These are phyloP conservation scores for Ascoidea tarda DNA, from an alignment of 805 yeast genomes.

Conservation along the genomic window DNA sequence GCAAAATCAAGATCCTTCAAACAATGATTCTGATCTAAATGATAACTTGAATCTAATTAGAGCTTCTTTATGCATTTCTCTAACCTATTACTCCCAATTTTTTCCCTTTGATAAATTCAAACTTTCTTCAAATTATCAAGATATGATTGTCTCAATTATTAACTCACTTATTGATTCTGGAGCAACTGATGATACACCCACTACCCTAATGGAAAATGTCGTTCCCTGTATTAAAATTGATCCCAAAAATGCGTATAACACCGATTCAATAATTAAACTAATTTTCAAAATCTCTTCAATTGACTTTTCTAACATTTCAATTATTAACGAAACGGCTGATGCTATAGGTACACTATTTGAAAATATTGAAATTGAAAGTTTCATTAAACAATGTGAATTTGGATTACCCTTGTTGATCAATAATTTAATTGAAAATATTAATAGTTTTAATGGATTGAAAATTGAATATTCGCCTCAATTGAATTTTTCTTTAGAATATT, in stretches of 20 bases:
- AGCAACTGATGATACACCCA: slow-evolving; percentile 70
- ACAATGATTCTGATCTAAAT: slow-evolving; percentile 10
- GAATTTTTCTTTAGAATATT: slow-evolving; percentile 39
- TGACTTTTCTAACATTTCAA: slow-evolving; percentile 63
- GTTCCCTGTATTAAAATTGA: slow-evolving; percentile 39
- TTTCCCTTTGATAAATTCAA: slow-evolving; percentile 15
- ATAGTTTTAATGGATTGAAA: slow-evolving; percentile 10
- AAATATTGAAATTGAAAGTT: slow-evolving; percentile 29
- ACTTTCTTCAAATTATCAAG: slow-evolving; percentile 10
- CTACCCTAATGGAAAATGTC: slow-evolving; percentile 59
- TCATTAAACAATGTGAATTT: slow-evolving; percentile 29
- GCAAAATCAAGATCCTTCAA: not conserved
- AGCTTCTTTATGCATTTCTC: slow-evolving; percentile 29
- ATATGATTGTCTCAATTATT: slow-evolving; percentile 22
- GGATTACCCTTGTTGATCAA: slow-evolving; percentile 38
- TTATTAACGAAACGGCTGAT: slow-evolving; percentile 53
- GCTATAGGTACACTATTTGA: slow-evolving; percentile 48
- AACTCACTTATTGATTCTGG: slow-evolving; percentile 31
- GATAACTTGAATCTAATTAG: slow-evolving; percentile 17
- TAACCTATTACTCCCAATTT: slow-evolving; percentile 34
- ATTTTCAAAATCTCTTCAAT: slow-evolving; percentile 52
- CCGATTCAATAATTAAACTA: slow-evolving; percentile 30
- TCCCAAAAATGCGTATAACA: slow-evolving; percentile 17
- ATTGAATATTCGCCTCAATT: slow-evolving; percentile 47
- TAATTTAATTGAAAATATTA: slow-evolving; percentile 21